These are phyloP conservation scores for Sporormia fimetaria DNA, from an alignment of 495 filamentous ascomycete genomes.

Conservation along the genomic window DNA sequence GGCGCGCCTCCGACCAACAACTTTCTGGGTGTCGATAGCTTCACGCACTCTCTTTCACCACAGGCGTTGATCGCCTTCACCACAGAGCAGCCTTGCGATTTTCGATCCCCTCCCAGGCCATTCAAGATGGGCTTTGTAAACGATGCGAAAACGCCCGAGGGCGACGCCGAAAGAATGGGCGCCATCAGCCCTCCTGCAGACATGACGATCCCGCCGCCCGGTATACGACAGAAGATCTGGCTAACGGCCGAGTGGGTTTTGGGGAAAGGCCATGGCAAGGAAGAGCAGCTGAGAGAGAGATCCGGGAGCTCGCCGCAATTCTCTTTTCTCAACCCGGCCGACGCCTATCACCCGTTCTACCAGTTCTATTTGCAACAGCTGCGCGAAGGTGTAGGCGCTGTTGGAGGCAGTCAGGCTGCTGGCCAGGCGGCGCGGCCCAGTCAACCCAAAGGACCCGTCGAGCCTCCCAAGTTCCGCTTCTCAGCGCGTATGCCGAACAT, in stretches of 20 bases:
- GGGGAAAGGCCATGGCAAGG: not conserved
- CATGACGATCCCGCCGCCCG: slow-evolving; percentile 11
- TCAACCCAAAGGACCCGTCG: slow-evolving; percentile 68
- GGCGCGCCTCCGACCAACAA: no score
- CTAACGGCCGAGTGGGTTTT: slow-evolving; percentile 8
- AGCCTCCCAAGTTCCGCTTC: slow-evolving; percentile 87
- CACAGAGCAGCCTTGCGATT: no score
- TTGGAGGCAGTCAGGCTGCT: slow-evolving; percentile 64
- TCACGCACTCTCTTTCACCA: no score
- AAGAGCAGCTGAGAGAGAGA: slow-evolving; percentile 75
- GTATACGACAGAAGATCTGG: slow-evolving; percentile 4
- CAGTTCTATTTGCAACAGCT: slow-evolving; percentile 82
- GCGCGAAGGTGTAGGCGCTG: slow-evolving; percentile 66
- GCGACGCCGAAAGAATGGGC: no score
- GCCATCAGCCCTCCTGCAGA: slow-evolving; percentile 8
- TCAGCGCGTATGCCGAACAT: slow-evolving; percentile 96
- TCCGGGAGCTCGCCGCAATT: slow-evolving; percentile 68
- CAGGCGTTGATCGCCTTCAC: no score
- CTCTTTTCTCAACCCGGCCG: slow-evolving; percentile 69
- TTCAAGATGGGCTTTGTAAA: no score
- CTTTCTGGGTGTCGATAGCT: no score
- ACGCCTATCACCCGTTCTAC: slow-evolving; percentile 83
- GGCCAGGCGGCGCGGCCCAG: slow-evolving; percentile 49
- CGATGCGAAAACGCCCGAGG: no score
- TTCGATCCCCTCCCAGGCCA: no score